Evolutionary conservation across 345 rosid species (phyloP), one percentile per base, ranked within the genome.

Genomic region (Linum trigynum): DNA sequence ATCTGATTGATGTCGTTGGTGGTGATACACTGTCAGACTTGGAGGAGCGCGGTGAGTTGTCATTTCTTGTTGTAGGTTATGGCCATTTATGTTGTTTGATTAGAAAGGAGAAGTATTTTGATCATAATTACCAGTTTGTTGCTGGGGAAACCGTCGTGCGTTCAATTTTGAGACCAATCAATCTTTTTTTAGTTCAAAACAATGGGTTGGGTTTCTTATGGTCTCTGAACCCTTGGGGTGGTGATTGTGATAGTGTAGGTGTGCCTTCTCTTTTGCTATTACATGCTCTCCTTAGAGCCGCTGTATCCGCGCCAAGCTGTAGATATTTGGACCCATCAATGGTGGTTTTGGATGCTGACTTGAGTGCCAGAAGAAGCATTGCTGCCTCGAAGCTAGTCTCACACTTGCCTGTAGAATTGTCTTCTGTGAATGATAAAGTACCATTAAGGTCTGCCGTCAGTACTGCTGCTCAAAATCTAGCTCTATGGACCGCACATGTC

Each of bases 381-480:
- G 73, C 57, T 36, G 42, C 80, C 65, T 70, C 82, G 37, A 81
- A 77, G 70, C 79, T 88, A 69, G 80, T 77, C 66, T 5, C 70
- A 48, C 67, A 71, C 75, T 75, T 82, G 56, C 89, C 88, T 14
- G 50, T 35, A 58, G 79, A 80, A 71, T 72, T 76, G 51, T 70
- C 77, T 56, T 67, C 76, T 61, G 72, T 76, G 48, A 68, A 71
- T 57, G 59, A 71, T 42, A 74, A 81, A 32, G 66, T 79, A 65
- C 91, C 94, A 39, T 61, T 78, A 61, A 88, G 97, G 97, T 90
- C 63, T 32, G 76, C 40, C 62, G 48, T 53, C 48, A 67, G 53
- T 2, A 32, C 9, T 56, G 16, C 5, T 10, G 59, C 2, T 2
- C 15, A 41, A 75, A 39, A 15, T 60, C 56, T 53, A 68, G 15